Percentiles rank a stretch among this genome's conserved stretches.
Conservation (phyloP, 257 asterid species). For the Vinca minor region DNA sequence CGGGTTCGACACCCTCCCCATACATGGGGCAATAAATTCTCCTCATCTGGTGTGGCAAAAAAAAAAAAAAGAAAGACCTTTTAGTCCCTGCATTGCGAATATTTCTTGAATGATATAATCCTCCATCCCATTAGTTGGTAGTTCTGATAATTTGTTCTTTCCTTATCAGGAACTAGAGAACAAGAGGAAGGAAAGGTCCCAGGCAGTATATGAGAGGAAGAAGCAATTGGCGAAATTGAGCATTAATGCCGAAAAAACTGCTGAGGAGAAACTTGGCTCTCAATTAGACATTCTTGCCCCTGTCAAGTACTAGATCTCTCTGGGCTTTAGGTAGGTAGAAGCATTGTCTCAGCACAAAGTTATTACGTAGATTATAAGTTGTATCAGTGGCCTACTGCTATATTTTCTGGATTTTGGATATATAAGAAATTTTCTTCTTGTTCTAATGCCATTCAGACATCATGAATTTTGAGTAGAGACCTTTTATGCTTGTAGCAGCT, state of each 20-base stretch:
- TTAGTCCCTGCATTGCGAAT: not conserved
- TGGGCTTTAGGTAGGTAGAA: not conserved
- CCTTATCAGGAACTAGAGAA: constrained; percentile 61
- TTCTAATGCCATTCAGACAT: constrained; percentile 3
- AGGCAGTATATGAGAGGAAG: constrained; percentile 66
- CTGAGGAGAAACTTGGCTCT: constrained; percentile 73
- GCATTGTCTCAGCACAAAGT: not conserved
- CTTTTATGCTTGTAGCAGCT: constrained; percentile 4
- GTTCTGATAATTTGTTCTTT: not conserved
- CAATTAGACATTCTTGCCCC: constrained; percentile 65
- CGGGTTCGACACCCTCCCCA: too few relatives aligned
- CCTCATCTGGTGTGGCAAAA: too few relatives aligned
- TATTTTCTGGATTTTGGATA: not conserved
- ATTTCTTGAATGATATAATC: not conserved
- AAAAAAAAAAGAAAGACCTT: too few relatives aligned
- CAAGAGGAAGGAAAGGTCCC: constrained; percentile 87
- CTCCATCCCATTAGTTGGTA: not conserved
- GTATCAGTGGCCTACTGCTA: constrained; percentile 9
- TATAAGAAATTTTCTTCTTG: constrained; percentile 2
- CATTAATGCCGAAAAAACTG: constrained; percentile 65
- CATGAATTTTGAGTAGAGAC: not conserved
- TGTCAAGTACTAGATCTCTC: constrained; percentile 44
- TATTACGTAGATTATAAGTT: not conserved
- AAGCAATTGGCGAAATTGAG: constrained; percentile 67
- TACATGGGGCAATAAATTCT: too few relatives aligned